A percentile compares a stretch with the other conserved stretches of the same genome.
Evolutionary conservation across 164 flowering plant species (phyloP).

Genomic region (Saururus chinensis): DNA sequence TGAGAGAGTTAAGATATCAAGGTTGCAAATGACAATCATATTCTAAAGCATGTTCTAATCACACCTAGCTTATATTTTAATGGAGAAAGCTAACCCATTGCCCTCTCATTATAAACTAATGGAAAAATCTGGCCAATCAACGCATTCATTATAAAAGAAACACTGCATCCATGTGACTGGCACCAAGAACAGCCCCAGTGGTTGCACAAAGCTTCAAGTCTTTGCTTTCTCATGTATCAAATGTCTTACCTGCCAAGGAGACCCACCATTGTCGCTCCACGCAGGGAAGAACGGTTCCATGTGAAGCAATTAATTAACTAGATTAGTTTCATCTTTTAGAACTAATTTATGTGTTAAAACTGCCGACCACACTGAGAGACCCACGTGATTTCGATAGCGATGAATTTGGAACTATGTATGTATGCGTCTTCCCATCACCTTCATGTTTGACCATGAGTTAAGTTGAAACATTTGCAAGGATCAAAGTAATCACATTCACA

Average conservation of each 20-base stretch:
- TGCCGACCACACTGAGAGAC: slow-evolving; percentile 43
- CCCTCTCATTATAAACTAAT: slow-evolving; percentile 9
- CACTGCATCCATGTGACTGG: slow-evolving; percentile 39
- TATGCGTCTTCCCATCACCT: slow-evolving; percentile 14
- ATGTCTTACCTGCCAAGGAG: slow-evolving; percentile 17
- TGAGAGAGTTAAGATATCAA: slow-evolving; percentile 5
- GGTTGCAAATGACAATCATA: neutral
- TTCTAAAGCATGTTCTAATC: neutral
- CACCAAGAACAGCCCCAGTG: slow-evolving; percentile 19
- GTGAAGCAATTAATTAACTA: slow-evolving; percentile 24
- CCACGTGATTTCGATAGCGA: slow-evolving; percentile 52
- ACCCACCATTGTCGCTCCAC: slow-evolving; percentile 23
- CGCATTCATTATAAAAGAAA: slow-evolving; percentile 28
- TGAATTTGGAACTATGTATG: slow-evolving; percentile 26
- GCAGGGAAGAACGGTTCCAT: slow-evolving; percentile 17
- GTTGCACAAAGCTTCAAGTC: slow-evolving; percentile 24
- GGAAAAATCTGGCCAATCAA: slow-evolving; percentile 18
- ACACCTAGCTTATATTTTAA: slow-evolving; percentile 24
- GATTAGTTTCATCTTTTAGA: slow-evolving; percentile 18
- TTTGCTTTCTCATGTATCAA: slow-evolving; percentile 24
- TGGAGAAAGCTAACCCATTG: slow-evolving; percentile 36
- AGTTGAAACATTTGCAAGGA: neutral
- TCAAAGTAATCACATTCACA: neutral
- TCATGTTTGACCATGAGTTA: slow-evolving; percentile 6
- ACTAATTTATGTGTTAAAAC: slow-evolving; percentile 20